Percentiles rank a stretch among this genome's conserved stretches.
phyloP scores from a whole-genome alignment of 2,329 filamentous ascomycete species.

The Camillea tinctor region DNA sequence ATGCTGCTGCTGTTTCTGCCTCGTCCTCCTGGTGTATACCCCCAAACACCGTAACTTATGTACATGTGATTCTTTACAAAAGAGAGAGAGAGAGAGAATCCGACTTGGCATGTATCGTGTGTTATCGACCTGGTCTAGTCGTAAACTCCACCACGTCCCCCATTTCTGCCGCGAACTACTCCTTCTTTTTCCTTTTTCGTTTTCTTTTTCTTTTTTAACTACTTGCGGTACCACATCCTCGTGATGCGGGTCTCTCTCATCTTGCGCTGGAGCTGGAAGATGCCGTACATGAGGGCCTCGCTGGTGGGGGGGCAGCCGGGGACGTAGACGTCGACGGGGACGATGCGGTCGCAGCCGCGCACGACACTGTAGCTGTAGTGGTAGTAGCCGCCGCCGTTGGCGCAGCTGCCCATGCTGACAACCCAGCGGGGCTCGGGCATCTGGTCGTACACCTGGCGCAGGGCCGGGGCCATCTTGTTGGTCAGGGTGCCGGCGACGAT shows the following conservation, averaged over 20 bases:
- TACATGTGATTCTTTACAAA: slow-evolving; percentile 24
- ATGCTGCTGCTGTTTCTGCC: slow-evolving; percentile 15
- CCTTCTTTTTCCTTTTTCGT: slow-evolving; percentile 3
- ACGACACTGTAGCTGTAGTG: slow-evolving; percentile 81
- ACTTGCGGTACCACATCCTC: slow-evolving; percentile 59
- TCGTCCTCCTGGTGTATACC: slow-evolving; percentile 17
- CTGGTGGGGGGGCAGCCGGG: slow-evolving; percentile 67
- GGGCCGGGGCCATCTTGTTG: slow-evolving; percentile 93
- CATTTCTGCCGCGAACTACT: too few species aligned
- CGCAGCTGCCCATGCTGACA: slow-evolving; percentile 78
- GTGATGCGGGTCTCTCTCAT: slow-evolving; percentile 61
- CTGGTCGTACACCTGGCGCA: slow-evolving; percentile 91
- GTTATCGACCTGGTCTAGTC: background rate
- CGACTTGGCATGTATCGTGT: slow-evolving; percentile 6
- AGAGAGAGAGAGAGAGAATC: slow-evolving; percentile 19
- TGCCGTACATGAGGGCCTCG: slow-evolving; percentile 65
- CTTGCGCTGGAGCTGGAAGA: slow-evolving; percentile 76
- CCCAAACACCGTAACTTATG: slow-evolving; percentile 19
- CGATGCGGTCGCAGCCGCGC: slow-evolving; percentile 72
- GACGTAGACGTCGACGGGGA: slow-evolving; percentile 78
- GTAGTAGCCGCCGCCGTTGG: slow-evolving; percentile 83
- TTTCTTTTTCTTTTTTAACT: too few species aligned
- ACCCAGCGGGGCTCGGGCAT: slow-evolving; percentile 93
- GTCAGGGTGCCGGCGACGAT: slow-evolving; percentile 90
- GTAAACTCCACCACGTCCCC: background rate